phyloP scores from a whole-genome alignment of 2,329 filamentous ascomycete genomes.

The Coniochaeta hoffmannii region DNA sequence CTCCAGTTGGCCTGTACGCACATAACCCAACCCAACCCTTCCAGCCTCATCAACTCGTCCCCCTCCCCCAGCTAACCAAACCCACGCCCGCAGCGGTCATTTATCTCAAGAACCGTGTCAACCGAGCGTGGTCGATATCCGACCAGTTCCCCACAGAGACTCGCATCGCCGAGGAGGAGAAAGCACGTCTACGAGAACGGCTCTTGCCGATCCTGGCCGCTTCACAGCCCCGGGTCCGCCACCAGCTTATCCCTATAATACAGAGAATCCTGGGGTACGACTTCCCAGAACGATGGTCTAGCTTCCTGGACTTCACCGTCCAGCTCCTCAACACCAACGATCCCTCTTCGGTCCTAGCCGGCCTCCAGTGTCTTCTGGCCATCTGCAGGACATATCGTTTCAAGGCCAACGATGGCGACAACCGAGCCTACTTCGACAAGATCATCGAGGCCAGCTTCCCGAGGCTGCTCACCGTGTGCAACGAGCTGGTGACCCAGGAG shows the following conservation, averaged over 20 bases:
- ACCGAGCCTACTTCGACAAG: slow-evolving; percentile 80
- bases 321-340: slow-evolving; percentile 84
- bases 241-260: slow-evolving; percentile 88
- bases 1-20: slow-evolving; percentile 81
- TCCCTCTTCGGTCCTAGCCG: slow-evolving; percentile 80
- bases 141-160: slow-evolving; percentile 68
- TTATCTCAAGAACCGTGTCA: slow-evolving; percentile 96
- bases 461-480: slow-evolving; percentile 77
- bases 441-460: slow-evolving; percentile 91
- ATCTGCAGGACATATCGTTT: slow-evolving; percentile 95
- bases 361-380: slow-evolving; percentile 85
- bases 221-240: slow-evolving; percentile 73
- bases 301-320: slow-evolving; percentile 87
- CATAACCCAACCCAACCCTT: slow-evolving; percentile 4
- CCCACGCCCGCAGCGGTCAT: slow-evolving; percentile 62
- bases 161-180: slow-evolving; percentile 81
- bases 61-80: slow-evolving; percentile 10
- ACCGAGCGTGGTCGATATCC: slow-evolving; percentile 76
- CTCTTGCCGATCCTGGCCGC: slow-evolving; percentile 82
- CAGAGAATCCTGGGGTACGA: slow-evolving; percentile 95
- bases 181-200: slow-evolving; percentile 76
- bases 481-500: slow-evolving; percentile 80
- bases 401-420: slow-evolving; percentile 71
- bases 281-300: slow-evolving; percentile 90
- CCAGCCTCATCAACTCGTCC: too few relatives aligned